Conservation (phyloP, 2,329 filamentous ascomycete genomes). For the Paraconiothyrium sp. region DNA sequence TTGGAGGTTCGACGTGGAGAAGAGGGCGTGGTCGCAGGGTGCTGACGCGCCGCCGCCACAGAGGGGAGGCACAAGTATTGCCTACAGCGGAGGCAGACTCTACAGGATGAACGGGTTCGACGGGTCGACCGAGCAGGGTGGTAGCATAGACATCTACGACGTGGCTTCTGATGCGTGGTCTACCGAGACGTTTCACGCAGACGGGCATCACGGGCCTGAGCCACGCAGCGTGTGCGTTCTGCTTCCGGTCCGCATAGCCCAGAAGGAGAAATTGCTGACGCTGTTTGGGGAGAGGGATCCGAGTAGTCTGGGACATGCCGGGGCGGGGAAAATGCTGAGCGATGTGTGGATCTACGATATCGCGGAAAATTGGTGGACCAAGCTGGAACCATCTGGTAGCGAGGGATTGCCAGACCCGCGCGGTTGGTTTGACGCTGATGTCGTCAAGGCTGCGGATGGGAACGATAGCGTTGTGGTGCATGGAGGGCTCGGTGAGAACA, state of each 20-base stretch:
- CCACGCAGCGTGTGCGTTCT: constrained; percentile 62
- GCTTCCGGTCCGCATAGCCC: constrained; percentile 52
- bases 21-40: constrained; percentile 72
- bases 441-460: constrained; percentile 39
- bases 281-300: constrained; percentile 65
- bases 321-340: constrained; percentile 65
- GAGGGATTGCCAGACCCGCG: constrained; percentile 52
- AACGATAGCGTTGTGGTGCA: constrained; percentile 57
- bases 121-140: constrained; percentile 74
- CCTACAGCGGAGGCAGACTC: constrained; percentile 69
- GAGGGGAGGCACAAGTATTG: constrained; percentile 74
- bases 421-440: constrained; percentile 65
- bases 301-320: constrained; percentile 62
- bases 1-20: constrained; percentile 78
- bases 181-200: constrained; percentile 48
- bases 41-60: constrained; percentile 72
- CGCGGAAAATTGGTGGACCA: constrained; percentile 47
- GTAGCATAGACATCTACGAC: constrained; percentile 71
- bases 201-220: constrained; percentile 58
- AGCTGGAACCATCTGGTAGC: constrained; percentile 31
- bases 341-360: constrained; percentile 61
- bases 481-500: constrained; percentile 63
- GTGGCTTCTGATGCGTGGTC: constrained; percentile 53
- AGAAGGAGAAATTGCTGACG: constrained; percentile 56
- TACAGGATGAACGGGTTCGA: constrained; percentile 86